These are phyloP conservation scores for Solanum neorickii DNA, from an alignment of 257 asterid genomes.

Conservation along the genomic window DNA sequence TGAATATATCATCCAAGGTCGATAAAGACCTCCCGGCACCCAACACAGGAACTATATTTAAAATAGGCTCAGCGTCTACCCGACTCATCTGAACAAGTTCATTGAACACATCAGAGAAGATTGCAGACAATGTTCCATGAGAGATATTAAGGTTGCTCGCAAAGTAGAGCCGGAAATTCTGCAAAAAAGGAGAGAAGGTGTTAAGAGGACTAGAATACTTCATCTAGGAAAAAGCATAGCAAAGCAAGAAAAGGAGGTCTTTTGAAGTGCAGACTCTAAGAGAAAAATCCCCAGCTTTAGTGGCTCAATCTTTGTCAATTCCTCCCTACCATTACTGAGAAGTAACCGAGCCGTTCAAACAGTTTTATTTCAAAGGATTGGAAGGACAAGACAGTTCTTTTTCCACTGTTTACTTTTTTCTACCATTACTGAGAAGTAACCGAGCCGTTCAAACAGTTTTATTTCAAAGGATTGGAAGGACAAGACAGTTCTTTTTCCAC, in stretches of 20 bases:
- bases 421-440: background rate
- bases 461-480: background rate
- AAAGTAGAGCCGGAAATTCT: slow-evolving; percentile 72
- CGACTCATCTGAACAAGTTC: slow-evolving; percentile 41
- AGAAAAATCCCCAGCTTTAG: background rate
- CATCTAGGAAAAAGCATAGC: background rate
- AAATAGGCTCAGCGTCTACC: slow-evolving; percentile 21
- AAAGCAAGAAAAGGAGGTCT: background rate
- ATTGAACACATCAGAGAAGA: slow-evolving; percentile 35
- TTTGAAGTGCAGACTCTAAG: background rate
- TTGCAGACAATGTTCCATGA: slow-evolving; percentile 29
- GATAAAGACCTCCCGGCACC: slow-evolving; percentile 59
- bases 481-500: background rate
- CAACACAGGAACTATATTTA: slow-evolving; percentile 67
- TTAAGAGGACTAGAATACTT: background rate
- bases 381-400: background rate
- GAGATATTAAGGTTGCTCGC: slow-evolving; percentile 26
- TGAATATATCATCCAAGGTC: slow-evolving; percentile 35
- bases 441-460: background rate
- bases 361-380: background rate
- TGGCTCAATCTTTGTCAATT: background rate
- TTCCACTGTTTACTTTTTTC: background rate
- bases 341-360: background rate
- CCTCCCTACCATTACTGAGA: background rate
- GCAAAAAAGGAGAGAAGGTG: slow-evolving; percentile 11